A percentile compares a stretch with the other conserved stretches of the same genome.
Evolutionary conservation across 2,329 filamentous ascomycete species (phyloP).

Genomic region (Epichloe baconii): DNA sequence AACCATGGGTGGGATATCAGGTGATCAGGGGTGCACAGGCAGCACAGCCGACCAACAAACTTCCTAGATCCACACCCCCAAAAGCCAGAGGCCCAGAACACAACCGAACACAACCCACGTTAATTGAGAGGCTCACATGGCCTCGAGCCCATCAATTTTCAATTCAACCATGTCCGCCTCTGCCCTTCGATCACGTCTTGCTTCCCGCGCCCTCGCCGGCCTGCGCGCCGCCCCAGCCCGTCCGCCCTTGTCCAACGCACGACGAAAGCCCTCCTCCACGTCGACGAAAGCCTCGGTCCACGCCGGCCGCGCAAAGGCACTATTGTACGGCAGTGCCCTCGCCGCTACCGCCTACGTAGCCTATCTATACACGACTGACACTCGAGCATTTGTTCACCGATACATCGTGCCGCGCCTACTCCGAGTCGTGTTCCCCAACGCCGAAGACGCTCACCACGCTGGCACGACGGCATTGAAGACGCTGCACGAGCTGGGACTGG

Average conservation of each 20-base stretch:
- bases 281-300: conserved; percentile 15
- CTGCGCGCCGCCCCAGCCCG: conserved; percentile 2
- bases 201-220: conserved; percentile 6
- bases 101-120: not conserved
- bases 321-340: conserved; percentile 28
- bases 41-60: no score
- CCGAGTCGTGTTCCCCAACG: conserved; percentile 55
- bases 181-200: conserved; percentile 7
- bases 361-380: conserved; percentile 64
- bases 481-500: conserved; percentile 60
- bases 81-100: not conserved
- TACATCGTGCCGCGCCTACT: conserved; percentile 54
- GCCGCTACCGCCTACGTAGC: conserved; percentile 30
- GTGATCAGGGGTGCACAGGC: no score
- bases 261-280: conserved; percentile 19
- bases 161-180: conserved; percentile 6
- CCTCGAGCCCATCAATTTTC: not conserved
- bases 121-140: conserved; percentile 9
- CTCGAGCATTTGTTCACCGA: conserved; percentile 55
- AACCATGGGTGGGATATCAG: no score
- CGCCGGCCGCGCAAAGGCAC: conserved; percentile 21
- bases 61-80: not conserved
- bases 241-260: conserved; percentile 8
- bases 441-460: conserved; percentile 83
- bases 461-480: conserved; percentile 59